Base-by-base conservation (phyloP, 257 asterid species). In the Lavandula angustifolia region DNA sequence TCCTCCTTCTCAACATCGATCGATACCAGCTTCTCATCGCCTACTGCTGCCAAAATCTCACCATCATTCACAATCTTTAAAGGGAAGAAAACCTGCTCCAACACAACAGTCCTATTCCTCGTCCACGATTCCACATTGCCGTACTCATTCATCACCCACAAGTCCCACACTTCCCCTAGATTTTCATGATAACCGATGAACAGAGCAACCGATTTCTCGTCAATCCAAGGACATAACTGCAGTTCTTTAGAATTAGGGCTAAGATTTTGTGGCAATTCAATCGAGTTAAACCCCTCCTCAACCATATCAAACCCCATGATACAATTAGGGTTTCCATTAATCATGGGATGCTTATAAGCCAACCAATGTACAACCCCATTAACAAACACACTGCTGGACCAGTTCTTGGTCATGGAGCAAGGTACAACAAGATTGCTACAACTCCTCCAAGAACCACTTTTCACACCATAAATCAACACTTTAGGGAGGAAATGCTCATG, bases 301-400 rank as follows among this genome's bases (percentile, higher is more conserved):
- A 47, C 62, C 2, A 80, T 9, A 67, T 71, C 73, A 65, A 80
- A 80, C 9, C 71, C 75, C 82, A 80, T 70, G 32, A 80, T 67
- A 49, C 80, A 70, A 67, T 76, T 48, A 14, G 77, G 78, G 2
- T 17, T 51, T 7, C 46, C 66, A 10, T 54, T 16, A 29, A 18
- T 12, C 50, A 11, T 18, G 13, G 54, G 54, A 10, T 4, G 4
- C 46, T 33, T 68, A 49, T 76, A 71, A 0, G 80, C 79, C 73
- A 80, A 43, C 85, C 85, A 80, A 64, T 76, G 79, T 42, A 80
- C 76, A 70, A 46, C 53, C 60, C 75, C 76, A 56, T 76, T 64
- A 42, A 80, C 78, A 68, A 73, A 55, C 46, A 73, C 80, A 63
- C 64, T 70, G 35, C 73, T 18, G 10, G 66, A 70, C 85, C 85